Evolutionary conservation across 805 yeast species (phyloP), one percentile per base, ranked within the genome.

Genomic region (Teunomyces barrocoloradensis): DNA sequence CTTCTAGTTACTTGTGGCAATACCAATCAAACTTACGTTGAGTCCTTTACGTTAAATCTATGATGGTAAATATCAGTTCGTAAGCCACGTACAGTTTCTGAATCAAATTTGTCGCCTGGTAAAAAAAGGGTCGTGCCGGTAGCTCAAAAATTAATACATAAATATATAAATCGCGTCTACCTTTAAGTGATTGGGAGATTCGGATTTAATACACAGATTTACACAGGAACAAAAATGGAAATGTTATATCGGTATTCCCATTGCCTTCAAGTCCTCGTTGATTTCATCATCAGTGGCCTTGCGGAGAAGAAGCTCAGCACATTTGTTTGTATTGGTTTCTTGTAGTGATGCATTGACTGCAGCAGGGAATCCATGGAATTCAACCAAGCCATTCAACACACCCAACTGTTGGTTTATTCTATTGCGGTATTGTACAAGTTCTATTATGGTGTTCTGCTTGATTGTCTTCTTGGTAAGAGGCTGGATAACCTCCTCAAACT

Each of bases 351-450:
- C 75, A 33, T 92, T 62, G 29, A 70, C 58, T 2, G 81, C 92
- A 2, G 96, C 90, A 2, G 98, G 97, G 59, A 90, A 82, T 3
- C 94, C 89, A 57, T 80, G 81, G 59, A 79, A 82, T 54, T 78
- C 74, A 32, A 81, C 69, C 42, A 91, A 65, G 2, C 94, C 94
- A 44, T 80, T 77, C 51, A 91, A 69, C 23, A 79, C 73, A 38
- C 94, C 84, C 39, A 91, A 66, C 64, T 91, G 90, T 51, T 79
- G 77, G 59, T 84, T 84, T 28, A 79, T 66, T 41, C 83, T 78
- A 68, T 82, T 82, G 47, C 95, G 72, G 50, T 86, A 85, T 43
- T 77, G 75, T n/a, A 86, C 82, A 49, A 85, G 51, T 50, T 70
- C 74, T 18, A 68, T 53, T 12, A 73, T 48, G 5, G 70, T 64